Evolutionary conservation across 805 yeast species (phyloP), one percentile per base, ranked within the genome.

Genomic region (Kuraishia hungarica): DNA sequence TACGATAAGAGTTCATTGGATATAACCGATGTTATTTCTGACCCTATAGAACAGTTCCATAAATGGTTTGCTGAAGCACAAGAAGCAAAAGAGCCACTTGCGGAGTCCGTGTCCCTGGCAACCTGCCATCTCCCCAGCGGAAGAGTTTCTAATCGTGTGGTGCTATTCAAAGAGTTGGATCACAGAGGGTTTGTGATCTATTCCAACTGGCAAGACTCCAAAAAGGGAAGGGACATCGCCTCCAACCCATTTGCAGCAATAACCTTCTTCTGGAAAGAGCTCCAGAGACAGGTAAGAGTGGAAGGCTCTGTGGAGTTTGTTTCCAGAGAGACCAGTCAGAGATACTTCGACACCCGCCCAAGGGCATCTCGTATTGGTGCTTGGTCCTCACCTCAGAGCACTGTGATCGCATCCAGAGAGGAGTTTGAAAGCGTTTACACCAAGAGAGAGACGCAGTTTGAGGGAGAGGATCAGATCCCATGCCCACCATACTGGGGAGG

Each of bases 401-500:
- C 79, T 54, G 77, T 74, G 2, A 75, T 92, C 43, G 63, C 66
- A 15, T 68, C 74, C 49, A 76, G 97, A 59, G 80, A 80, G 17
- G 87, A 81, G 61, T 79, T 93, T 57, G 87, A 91, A 43, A 63
- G 66, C 0, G 62, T 76, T 17, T 82, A 82, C 53, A 65, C 68
- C 11, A 66, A 73, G 26, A 77, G 72, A 57, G 84, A 76, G 55
- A 71, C 77, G 55, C 77, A 82, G 66, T 89, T 89, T 59, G 80
- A 82, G 59, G 83, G 77, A 48, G 86, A 79, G 53, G 81, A 81
- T 39, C 83, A 84, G 46, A 82, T 94, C 50, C 96, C 96, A 28
- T 87, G 96, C 60, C 99, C 99, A 17, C 92, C 88, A 39, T 86
- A 75, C 67, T 94, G 99, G 99, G 99, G 98, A 54, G 99, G 99